phyloP scores from a whole-genome alignment of 805 yeast species.

The Candida michaelii region DNA sequence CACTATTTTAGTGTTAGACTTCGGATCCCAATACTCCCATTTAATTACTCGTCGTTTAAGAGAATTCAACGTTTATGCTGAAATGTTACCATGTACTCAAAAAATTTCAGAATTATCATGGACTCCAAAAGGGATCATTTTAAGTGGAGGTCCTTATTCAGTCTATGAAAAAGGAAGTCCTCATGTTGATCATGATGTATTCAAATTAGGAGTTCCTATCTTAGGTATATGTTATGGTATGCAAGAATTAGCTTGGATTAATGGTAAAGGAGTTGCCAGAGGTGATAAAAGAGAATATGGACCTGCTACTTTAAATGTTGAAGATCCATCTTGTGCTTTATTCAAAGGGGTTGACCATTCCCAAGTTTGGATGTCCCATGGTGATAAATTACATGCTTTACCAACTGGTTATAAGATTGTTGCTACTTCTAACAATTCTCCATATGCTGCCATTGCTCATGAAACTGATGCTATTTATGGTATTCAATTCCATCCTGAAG shows the following conservation, averaged over 20 bases:
- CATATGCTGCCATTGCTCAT: slow-evolving; percentile 89
- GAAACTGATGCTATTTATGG: slow-evolving; percentile 77
- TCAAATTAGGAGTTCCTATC: slow-evolving; percentile 88
- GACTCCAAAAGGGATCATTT: slow-evolving; percentile 94
- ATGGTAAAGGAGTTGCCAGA: slow-evolving; percentile 89
- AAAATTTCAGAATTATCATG: slow-evolving; percentile 87
- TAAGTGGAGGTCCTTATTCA: slow-evolving; percentile 97
- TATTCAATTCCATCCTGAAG: slow-evolving; percentile 99
- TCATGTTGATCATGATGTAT: slow-evolving; percentile 93
- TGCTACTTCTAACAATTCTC: slow-evolving; percentile 92
- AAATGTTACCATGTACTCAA: slow-evolving; percentile 99
- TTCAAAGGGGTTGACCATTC: slow-evolving; percentile 91
- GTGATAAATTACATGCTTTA: slow-evolving; percentile 88
- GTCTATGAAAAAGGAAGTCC: slow-evolving; percentile 96
- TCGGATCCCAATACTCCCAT: slow-evolving; percentile 98
- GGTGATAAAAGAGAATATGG: slow-evolving; percentile 99
- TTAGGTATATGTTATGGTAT: slow-evolving; percentile 98
- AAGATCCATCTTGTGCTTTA: slow-evolving; percentile 64
- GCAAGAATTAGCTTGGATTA: slow-evolving; percentile 99
- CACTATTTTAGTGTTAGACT: slow-evolving; percentile 95
- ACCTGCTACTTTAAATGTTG: slow-evolving; percentile 83
- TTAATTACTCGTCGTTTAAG: slow-evolving; percentile 95
- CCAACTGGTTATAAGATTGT: slow-evolving; percentile 88
- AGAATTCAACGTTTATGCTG: slow-evolving; percentile 97
- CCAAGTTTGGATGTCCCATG: slow-evolving; percentile 99